Evolutionary conservation across 441 rosid genomes (phyloP).

Genomic region (Bruguiera hainesii): DNA sequence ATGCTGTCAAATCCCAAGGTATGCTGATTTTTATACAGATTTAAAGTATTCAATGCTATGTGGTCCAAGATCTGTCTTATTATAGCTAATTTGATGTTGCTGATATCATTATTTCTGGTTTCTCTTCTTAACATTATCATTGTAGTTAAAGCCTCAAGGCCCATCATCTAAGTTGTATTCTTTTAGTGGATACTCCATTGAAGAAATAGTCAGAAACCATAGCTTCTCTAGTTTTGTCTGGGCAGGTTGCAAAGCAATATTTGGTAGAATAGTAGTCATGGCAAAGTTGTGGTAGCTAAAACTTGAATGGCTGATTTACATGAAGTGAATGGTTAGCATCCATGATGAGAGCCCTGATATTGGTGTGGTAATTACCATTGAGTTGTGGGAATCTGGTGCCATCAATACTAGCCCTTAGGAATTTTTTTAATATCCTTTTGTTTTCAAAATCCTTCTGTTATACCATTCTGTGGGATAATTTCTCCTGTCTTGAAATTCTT

Average conservation of each 20-base stretch:
- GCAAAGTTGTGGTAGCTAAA: not conserved
- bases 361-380: no score
- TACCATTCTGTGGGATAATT: not conserved
- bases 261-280: not conserved
- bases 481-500: not conserved
- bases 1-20: conserved; percentile 37
- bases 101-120: not conserved
- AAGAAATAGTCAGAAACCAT: not conserved
- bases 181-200: not conserved
- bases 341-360: no score
- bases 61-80: not conserved
- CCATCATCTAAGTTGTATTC: no score
- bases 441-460: no score
- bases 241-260: not conserved
- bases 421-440: no score
- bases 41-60: not conserved
- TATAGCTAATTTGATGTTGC: not conserved
- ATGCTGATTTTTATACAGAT: conserved; percentile 21
- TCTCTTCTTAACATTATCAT: not conserved
- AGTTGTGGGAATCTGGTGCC: no score
- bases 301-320: no score
- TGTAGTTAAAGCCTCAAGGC: no score
- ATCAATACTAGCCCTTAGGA: no score
- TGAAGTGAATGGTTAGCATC: no score
- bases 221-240: not conserved